phyloP scores from a whole-genome alignment of 2,329 filamentous ascomycete species.

The Aspergillus hortae region DNA sequence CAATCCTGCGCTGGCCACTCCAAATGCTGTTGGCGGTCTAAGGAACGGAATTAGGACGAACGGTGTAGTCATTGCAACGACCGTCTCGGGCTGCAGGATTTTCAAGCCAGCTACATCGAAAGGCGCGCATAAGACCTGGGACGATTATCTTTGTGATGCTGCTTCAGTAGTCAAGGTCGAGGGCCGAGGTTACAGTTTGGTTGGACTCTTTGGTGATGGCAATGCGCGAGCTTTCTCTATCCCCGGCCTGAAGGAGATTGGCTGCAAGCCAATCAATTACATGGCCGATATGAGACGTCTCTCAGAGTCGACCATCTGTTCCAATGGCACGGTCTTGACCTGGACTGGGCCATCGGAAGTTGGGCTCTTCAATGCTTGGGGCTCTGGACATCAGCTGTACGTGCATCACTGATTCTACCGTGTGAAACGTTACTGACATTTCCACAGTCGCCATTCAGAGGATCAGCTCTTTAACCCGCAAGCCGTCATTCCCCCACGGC shows the following conservation, averaged over 20 bases:
- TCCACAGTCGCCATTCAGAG: slow-evolving; percentile 1
- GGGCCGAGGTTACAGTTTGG: slow-evolving; percentile 71
- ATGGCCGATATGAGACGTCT: slow-evolving; percentile 73
- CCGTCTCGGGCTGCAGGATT: slow-evolving; percentile 70
- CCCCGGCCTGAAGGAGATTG: slow-evolving; percentile 84
- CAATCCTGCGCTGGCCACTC: slow-evolving; percentile 70
- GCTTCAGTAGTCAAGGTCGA: slow-evolving; percentile 74
- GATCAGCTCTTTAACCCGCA: slow-evolving; percentile 70
- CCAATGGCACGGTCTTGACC: slow-evolving; percentile 76
- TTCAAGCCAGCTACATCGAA: slow-evolving; percentile 82
- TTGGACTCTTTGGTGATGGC: slow-evolving; percentile 81
- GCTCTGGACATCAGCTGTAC: slow-evolving; percentile 63
- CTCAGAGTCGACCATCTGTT: slow-evolving; percentile 65
- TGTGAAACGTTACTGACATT: slow-evolving; percentile 14
- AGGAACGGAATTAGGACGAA: slow-evolving; percentile 71
- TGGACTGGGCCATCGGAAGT: slow-evolving; percentile 89
- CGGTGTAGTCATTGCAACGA: slow-evolving; percentile 77
- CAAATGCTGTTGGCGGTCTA: slow-evolving; percentile 69
- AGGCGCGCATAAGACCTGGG: slow-evolving; percentile 88
- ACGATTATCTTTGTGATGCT: slow-evolving; percentile 75
- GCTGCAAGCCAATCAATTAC: slow-evolving; percentile 58
- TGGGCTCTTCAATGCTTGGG: slow-evolving; percentile 79
- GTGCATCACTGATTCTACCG: slow-evolving; percentile 33
- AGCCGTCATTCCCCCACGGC: slow-evolving; percentile 69
- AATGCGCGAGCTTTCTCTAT: slow-evolving; percentile 77